Percentiles rank a stretch among this genome's conserved stretches.
Conservation (phyloP, 805 yeast genomes). For the Yarrowia sp. region DNA sequence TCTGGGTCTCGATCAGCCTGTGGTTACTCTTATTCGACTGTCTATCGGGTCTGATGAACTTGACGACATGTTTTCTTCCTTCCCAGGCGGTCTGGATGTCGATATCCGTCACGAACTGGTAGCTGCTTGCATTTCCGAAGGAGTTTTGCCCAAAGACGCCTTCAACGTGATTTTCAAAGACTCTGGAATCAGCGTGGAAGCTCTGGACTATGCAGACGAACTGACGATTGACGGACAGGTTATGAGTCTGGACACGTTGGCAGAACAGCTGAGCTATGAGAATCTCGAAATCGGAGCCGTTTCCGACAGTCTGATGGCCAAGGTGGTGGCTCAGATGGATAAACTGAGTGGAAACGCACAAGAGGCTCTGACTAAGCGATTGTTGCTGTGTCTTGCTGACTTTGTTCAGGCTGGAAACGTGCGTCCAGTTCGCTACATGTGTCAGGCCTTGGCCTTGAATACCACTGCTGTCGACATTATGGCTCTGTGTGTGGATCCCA, state of each 20-base stretch:
- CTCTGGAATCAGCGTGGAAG: neutral
- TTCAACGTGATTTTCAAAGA: neutral
- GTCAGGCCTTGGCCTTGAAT: constrained; percentile 50
- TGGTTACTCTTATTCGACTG: constrained; percentile 39
- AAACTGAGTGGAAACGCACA: constrained; percentile 48
- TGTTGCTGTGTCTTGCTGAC: constrained; percentile 38
- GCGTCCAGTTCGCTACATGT: constrained; percentile 47
- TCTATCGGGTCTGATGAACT: constrained; percentile 40
- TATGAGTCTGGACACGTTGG: constrained; percentile 38
- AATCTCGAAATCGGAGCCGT: constrained; percentile 49
- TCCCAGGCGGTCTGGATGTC: constrained; percentile 42
- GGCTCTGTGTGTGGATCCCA: constrained; percentile 47
- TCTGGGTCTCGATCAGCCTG: constrained; percentile 39
- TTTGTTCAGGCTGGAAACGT: constrained; percentile 45
- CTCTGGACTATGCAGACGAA: neutral
- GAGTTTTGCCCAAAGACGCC: constrained; percentile 32
- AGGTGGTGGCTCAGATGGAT: constrained; percentile 48
- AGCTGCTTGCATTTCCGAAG: constrained; percentile 42
- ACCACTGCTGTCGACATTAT: constrained; percentile 44
- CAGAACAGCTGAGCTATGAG: constrained; percentile 33
- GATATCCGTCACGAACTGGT: constrained; percentile 53
- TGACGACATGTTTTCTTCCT: constrained; percentile 53
- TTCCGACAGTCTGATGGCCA: constrained; percentile 53
- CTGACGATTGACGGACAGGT: neutral
- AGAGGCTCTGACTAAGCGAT: constrained; percentile 44